Evolutionary conservation across 306 rosid species (phyloP), one percentile per base, ranked within the genome.

Genomic region (Calophaca sinica): DNA sequence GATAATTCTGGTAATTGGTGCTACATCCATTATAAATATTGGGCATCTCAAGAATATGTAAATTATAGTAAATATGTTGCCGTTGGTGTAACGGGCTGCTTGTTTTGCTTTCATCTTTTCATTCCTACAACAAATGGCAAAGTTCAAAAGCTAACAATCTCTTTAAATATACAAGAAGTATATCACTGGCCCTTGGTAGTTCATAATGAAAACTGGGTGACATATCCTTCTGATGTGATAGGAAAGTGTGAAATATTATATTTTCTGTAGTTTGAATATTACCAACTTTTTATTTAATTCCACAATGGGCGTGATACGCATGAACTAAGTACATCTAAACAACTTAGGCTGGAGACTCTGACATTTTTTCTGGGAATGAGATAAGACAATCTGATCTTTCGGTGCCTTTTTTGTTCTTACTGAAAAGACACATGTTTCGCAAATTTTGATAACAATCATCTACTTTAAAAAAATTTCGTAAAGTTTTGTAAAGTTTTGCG

Each of bases 141-240:
- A n/a, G n/a, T n/a, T n/a, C n/a, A n/a, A n/a, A n/a, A n/a, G n/a
- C n/a, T n/a, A n/a, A n/a, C n/a, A n/a, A n/a, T n/a, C n/a, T n/a
- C n/a, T n/a, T n/a, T n/a, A n/a, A n/a, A n/a, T n/a, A n/a, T n/a
- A n/a, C n/a, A n/a, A n/a, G n/a, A n/a, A n/a, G n/a, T n/a, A n/a
- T n/a, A n/a, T n/a, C n/a, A n/a, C n/a, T n/a, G n/a, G n/a, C n/a
- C n/a, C n/a, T n/a, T n/a, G n/a, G n/a, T n/a, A n/a, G n/a, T n/a
- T n/a, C n/a, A n/a, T n/a, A n/a, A n/a, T n/a, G n/a, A n/a, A n/a
- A n/a, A n/a, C n/a, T n/a, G n/a, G n/a, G n/a, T n/a, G n/a, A n/a
- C n/a, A n/a, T n/a, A n/a, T n/a, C n/a, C 33, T 79, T 65, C 29
- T 45, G 29, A 66, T 13, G 15, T 72, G 57, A 80, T 59, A 33